Evolutionary conservation across 2,329 filamentous ascomycete genomes (phyloP).

Genomic region (Albophoma yamanashiensis): DNA sequence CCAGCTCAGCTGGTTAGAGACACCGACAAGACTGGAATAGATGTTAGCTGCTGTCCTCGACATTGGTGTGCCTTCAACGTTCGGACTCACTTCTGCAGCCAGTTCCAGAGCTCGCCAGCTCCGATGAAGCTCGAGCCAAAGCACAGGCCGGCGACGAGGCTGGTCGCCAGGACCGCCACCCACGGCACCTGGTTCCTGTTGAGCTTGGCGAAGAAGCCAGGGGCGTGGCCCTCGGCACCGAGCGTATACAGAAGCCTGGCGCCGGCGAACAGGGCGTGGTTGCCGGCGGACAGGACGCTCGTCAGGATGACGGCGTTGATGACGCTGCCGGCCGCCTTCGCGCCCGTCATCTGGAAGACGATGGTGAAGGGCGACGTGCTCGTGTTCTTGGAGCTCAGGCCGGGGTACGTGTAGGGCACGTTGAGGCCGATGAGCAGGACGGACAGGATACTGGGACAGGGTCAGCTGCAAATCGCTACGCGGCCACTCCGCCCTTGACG

Average conservation of each 20-base stretch:
- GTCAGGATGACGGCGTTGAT: slow-evolving; percentile 47
- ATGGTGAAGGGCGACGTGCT: slow-evolving; percentile 37
- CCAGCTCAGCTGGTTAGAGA: slow-evolving; percentile 59
- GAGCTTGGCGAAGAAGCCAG: slow-evolving; percentile 35
- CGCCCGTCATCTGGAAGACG: slow-evolving; percentile 48
- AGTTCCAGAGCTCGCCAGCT: slow-evolving; percentile 53
- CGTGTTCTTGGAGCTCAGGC: slow-evolving; percentile 19
- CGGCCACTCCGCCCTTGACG: not conserved
- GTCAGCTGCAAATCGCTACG: not conserved
- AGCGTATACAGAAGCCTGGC: slow-evolving; percentile 24
- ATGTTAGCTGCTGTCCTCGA: slow-evolving; percentile 1
- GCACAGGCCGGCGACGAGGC: slow-evolving; percentile 46
- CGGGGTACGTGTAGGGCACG: slow-evolving; percentile 40
- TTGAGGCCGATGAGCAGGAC: slow-evolving; percentile 42
- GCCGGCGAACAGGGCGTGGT: slow-evolving; percentile 25
- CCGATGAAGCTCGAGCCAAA: slow-evolving; percentile 57
- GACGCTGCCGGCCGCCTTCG: slow-evolving; percentile 36
- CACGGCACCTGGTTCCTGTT: slow-evolving; percentile 25
- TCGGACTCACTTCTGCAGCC: slow-evolving; percentile 48
- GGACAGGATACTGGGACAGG: slow-evolving; percentile 20
- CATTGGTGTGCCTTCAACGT: too few relatives aligned
- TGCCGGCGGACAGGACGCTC: slow-evolving; percentile 25
- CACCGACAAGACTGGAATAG: slow-evolving; percentile 43
- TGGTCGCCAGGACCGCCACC: slow-evolving; percentile 36
- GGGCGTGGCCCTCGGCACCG: slow-evolving; percentile 38